These are phyloP conservation scores for Ramaria rubella DNA, from an alignment of 768 basidiomycete species.

Conservation along the genomic window DNA sequence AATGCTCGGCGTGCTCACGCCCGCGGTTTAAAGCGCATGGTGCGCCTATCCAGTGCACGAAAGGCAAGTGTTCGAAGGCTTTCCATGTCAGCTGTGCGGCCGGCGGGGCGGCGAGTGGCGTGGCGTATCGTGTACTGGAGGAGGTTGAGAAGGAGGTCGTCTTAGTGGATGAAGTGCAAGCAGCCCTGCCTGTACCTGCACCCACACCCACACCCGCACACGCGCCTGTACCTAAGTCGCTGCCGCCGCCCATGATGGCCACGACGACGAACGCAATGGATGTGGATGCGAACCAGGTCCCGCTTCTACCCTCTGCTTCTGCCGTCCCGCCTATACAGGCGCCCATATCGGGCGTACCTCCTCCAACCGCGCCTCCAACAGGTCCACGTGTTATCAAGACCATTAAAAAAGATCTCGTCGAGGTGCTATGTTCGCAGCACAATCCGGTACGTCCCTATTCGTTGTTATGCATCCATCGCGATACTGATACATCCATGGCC, in stretches of 20 bases:
- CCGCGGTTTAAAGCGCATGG: slow-evolving; percentile 60
- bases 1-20: slow-evolving; percentile 84
- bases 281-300: neutral
- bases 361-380: neutral
- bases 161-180: slow-evolving; percentile 38
- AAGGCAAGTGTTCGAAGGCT: slow-evolving; percentile 88
- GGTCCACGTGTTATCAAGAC: slow-evolving; percentile 45
- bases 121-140: slow-evolving; percentile 54
- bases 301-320: neutral
- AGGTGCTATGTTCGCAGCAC: slow-evolving; percentile 79
- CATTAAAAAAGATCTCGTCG: slow-evolving; percentile 67
- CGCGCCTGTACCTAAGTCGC: too few species aligned
- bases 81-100: slow-evolving; percentile 91
- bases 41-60: slow-evolving; percentile 86
- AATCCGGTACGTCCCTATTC: slow-evolving; percentile 67
- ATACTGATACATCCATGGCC: neutral
- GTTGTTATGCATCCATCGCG: too few species aligned
- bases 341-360: neutral
- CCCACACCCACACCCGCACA: too few species aligned
- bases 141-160: slow-evolving; percentile 82
- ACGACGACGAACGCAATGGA: neutral
- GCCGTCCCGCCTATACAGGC: neutral
- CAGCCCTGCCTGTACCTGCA: too few species aligned
- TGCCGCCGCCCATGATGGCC: neutral
- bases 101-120: slow-evolving; percentile 38